Percentiles rank a stretch among this genome's conserved stretches.
Evolutionary conservation across 495 filamentous ascomycete genomes (phyloP).

Genomic region (Aspergillus indologenus): DNA sequence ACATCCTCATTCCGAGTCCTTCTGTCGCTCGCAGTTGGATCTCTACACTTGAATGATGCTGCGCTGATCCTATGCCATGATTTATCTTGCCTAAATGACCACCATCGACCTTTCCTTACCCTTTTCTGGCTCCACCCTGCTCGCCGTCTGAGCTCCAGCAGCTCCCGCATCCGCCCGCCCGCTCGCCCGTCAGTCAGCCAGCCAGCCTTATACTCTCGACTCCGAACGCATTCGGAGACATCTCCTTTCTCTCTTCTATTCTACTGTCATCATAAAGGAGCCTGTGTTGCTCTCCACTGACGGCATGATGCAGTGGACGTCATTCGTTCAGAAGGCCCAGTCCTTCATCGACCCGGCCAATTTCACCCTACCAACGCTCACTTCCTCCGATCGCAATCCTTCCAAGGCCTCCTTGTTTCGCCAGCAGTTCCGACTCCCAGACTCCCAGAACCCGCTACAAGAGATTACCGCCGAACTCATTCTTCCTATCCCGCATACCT

Average conservation of each 20-base stretch:
- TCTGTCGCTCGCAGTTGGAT: slow-evolving; percentile 7
- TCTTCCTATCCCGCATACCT: slow-evolving; percentile 58
- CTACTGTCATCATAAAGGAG: neutral
- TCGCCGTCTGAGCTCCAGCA: slow-evolving; percentile 22
- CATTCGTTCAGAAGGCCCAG: slow-evolving; percentile 91
- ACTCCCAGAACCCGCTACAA: slow-evolving; percentile 84
- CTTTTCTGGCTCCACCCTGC: slow-evolving; percentile 20
- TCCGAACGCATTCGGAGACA: neutral
- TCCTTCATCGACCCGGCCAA: slow-evolving; percentile 86
- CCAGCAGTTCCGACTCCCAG: slow-evolving; percentile 91
- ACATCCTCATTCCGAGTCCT: slow-evolving; percentile 20
- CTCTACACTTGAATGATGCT: slow-evolving; percentile 23
- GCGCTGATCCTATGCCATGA: slow-evolving; percentile 32
- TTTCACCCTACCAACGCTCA: slow-evolving; percentile 58
- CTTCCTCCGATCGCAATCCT: slow-evolving; percentile 68
- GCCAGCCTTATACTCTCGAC: slow-evolving; percentile 11
- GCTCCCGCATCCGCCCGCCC: slow-evolving; percentile 26
- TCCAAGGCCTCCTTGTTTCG: slow-evolving; percentile 93
- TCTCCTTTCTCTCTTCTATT: neutral
- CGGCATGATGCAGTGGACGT: slow-evolving; percentile 74
- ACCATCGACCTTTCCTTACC: slow-evolving; percentile 27
- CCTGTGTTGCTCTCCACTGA: neutral
- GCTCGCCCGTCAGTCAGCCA: slow-evolving; percentile 18
- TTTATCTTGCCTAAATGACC: slow-evolving; percentile 16
- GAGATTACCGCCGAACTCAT: slow-evolving; percentile 96